A percentile compares a stretch with the other conserved stretches of the same genome.
Evolutionary conservation across 495 filamentous ascomycete genomes (phyloP).

Genomic region (Aspergillus campestris): DNA sequence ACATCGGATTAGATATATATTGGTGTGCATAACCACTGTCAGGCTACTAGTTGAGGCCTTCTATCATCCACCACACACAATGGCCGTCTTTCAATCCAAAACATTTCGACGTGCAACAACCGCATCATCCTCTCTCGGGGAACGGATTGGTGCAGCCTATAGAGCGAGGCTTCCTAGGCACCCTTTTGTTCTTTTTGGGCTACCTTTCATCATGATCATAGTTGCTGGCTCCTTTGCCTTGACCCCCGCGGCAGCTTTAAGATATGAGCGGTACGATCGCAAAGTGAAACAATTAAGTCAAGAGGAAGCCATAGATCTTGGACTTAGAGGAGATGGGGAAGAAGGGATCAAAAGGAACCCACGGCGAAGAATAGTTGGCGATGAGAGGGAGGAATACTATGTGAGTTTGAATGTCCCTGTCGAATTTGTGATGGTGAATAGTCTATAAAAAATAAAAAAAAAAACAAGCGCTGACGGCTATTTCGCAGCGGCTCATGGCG

Average conservation of each 20-base stretch:
- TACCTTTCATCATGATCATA: slow-evolving; percentile 89
- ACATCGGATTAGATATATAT: too few relatives aligned
- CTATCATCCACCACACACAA: slow-evolving; percentile 21
- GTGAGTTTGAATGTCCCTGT: slow-evolving; percentile 43
- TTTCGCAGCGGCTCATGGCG: slow-evolving; percentile 64
- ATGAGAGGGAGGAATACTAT: slow-evolving; percentile 86
- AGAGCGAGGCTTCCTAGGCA: slow-evolving; percentile 58
- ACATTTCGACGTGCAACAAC: slow-evolving; percentile 51
- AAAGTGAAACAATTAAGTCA: slow-evolving; percentile 72
- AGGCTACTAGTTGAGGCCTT: too few relatives aligned
- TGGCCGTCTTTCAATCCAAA: slow-evolving; percentile 67
- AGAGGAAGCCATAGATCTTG: slow-evolving; percentile 68
- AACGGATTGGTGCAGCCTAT: slow-evolving; percentile 68
- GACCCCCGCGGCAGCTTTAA: slow-evolving; percentile 83
- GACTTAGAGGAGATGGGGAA: slow-evolving; percentile 49
- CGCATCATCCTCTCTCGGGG: slow-evolving; percentile 42
- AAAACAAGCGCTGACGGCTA: too few relatives aligned
- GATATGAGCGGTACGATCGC: slow-evolving; percentile 87
- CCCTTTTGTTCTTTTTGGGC: slow-evolving; percentile 88
- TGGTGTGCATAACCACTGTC: too few relatives aligned
- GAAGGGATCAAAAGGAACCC: slow-evolving; percentile 41
- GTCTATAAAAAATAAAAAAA: too few relatives aligned
- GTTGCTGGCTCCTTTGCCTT: slow-evolving; percentile 92
- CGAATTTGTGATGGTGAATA: too few relatives aligned
- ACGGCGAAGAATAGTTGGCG: slow-evolving; percentile 40